phyloP scores from a whole-genome alignment of 768 basidiomycete genomes.

The Xerocomellus dryophilus region DNA sequence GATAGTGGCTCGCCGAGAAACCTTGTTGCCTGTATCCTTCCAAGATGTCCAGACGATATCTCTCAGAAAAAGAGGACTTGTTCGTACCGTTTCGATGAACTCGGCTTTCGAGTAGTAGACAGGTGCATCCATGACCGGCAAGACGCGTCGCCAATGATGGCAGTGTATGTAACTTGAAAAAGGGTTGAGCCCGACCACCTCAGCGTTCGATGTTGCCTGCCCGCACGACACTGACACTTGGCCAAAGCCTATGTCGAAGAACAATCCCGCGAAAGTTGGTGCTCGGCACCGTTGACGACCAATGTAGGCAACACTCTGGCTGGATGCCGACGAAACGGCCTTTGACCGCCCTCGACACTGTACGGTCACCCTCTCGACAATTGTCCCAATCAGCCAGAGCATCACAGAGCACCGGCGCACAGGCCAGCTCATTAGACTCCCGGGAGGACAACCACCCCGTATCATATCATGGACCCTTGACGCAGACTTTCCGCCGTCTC shows the following conservation, averaged over 20 bases:
- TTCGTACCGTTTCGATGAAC: conserved; percentile 81
- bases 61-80: neutral
- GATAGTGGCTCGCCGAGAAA: conserved; percentile 87
- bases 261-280: conserved; percentile 6
- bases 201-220: conserved; percentile 3
- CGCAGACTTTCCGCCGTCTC: conserved; percentile 68
- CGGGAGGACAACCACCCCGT: conserved; percentile 4
- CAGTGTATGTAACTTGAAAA: neutral
- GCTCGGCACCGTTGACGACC: neutral
- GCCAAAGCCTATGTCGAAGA: conserved; percentile 17
- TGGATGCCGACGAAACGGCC: neutral
- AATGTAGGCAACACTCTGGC: conserved; percentile 6
- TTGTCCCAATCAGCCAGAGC: conserved; percentile 13
- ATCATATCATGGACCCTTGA: conserved; percentile 70
- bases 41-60: conserved; percentile 2
- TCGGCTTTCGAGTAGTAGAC: conserved; percentile 80
- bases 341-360: neutral
- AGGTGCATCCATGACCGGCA: conserved; percentile 57
- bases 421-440: conserved; percentile 1
- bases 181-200: neutral
- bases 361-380: neutral
- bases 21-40: conserved; percentile 95
- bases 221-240: conserved; percentile 5
- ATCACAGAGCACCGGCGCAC: conserved; percentile 2
- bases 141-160: conserved; percentile 15